Evolutionary conservation across 345 rosid species (phyloP).

Genomic region (Geranium brycei): DNA sequence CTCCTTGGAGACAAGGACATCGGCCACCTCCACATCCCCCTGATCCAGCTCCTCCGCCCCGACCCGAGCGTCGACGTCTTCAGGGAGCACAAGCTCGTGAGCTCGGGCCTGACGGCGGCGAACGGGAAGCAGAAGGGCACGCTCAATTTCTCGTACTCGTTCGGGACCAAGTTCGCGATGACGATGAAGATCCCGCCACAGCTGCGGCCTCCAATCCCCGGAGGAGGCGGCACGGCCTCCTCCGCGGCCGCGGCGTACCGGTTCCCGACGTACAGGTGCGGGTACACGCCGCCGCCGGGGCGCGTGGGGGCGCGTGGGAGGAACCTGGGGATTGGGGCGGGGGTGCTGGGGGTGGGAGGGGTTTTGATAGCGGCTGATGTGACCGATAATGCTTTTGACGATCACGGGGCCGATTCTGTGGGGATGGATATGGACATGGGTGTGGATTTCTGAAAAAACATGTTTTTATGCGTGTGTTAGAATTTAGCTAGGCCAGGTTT

Average conservation of each 20-base stretch:
- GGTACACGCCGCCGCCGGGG: no score
- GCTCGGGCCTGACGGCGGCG: not conserved
- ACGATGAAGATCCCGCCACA: not conserved
- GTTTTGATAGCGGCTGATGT: not conserved
- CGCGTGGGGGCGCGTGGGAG: not conserved
- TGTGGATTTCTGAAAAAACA: no score
- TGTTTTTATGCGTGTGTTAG: no score
- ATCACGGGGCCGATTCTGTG: not conserved
- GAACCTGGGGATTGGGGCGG: not conserved
- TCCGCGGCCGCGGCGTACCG: not conserved
- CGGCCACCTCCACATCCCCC: conserved; percentile 4
- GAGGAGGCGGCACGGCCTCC: not conserved
- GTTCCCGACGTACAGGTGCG: no score
- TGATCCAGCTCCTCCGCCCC: conserved; percentile 5
- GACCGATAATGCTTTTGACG: not conserved
- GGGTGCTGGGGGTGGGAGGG: not conserved
- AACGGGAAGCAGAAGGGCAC: not conserved
- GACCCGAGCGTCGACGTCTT: not conserved
- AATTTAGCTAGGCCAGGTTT: no score
- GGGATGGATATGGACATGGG: not conserved
- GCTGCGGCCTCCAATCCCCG: not conserved
- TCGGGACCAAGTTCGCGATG: not conserved
- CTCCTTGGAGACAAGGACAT: conserved; percentile 3
- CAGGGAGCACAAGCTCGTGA: not conserved
- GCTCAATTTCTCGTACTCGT: not conserved